Evolutionary conservation across 2,329 filamentous ascomycete genomes (phyloP), one percentile per base, ranked within the genome.

Genomic region (Hymenoscyphus fraxineus): DNA sequence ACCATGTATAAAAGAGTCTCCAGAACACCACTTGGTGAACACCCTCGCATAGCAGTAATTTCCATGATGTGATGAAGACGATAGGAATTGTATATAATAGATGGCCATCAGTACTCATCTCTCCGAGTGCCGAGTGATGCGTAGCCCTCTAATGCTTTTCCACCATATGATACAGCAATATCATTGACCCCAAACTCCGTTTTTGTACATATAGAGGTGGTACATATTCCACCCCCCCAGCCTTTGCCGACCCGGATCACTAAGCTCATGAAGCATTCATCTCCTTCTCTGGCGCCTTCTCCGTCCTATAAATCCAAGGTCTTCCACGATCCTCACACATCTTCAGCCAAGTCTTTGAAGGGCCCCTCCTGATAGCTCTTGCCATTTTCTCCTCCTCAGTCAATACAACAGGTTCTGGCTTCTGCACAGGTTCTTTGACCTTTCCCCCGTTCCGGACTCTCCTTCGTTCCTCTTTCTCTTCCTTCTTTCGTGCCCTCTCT

Each of bases 391-490:
- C 9, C 32, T 41, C 32, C 35, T 59, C 19, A 1, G 35, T 41
- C 19, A 39, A 41, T 0, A 39, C 31, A 35, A 27, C 38, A 19
- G 31, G 57, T 27, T 15, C 38, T 9, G 7, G 19, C 9, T 7
- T 7, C 56, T 38, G 15, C 16, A 31, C 32, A 22, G 32, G 5
- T 31, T 15, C 15, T 12, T 38, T 9, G 16, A 15, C 57, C 38
- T 41, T 10, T 74, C 73, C 57, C 69, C 65, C 40, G 59, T 62
- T 55, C 55, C 65, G 38, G 27, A 61, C 58, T 60, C 44, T 77
- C 66, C 79, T 79, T 61, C 85, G 79, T 69, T 83, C 80, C 51
- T 84, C 79, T 76, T 91, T 91, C 41, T 78, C 79, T 39, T 79
- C 77, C 63, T 83, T 83, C 75, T 85, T 82, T 38, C 78, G 77